These are phyloP conservation scores for Panaeolus cyanescens DNA, from an alignment of 768 basidiomycete genomes.

Conservation along the genomic window DNA sequence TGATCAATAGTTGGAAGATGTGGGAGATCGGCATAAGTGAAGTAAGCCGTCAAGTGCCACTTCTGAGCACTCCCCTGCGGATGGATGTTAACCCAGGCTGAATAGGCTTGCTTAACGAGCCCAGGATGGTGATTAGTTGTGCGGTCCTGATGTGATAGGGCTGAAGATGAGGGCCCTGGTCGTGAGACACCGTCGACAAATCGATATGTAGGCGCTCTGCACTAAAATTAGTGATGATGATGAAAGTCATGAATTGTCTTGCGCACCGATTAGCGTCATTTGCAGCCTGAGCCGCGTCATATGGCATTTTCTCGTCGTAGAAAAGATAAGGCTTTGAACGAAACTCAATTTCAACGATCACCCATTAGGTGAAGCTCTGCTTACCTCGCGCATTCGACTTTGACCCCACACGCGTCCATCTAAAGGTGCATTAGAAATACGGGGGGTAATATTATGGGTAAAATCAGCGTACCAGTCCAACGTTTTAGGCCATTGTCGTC, in stretches of 20 bases:
- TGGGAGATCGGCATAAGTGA: slow-evolving; percentile 49
- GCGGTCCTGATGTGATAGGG: slow-evolving; percentile 59
- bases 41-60: slow-evolving; percentile 68
- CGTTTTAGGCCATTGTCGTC: slow-evolving; percentile 66
- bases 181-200: slow-evolving; percentile 61
- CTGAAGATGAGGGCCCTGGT: slow-evolving; percentile 49
- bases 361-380: slow-evolving; percentile 1
- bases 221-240: slow-evolving; percentile 13
- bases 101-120: slow-evolving; percentile 74
- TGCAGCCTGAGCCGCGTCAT: slow-evolving; percentile 40
- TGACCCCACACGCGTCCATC: slow-evolving; percentile 73
- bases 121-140: slow-evolving; percentile 54
- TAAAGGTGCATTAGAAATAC: slow-evolving; percentile 14
- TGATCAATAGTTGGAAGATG: slow-evolving; percentile 48
- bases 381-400: slow-evolving; percentile 64
- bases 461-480: slow-evolving; percentile 51
- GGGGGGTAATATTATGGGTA: background rate
- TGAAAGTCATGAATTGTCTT: slow-evolving; percentile 1
- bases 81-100: slow-evolving; percentile 55
- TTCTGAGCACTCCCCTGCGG: slow-evolving; percentile 53
- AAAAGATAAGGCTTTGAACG: slow-evolving; percentile 62
- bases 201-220: slow-evolving; percentile 46
- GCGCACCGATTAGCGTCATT: slow-evolving; percentile 40
- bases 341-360: slow-evolving; percentile 6
- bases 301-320: slow-evolving; percentile 61